Evolutionary conservation across 495 filamentous ascomycete species (phyloP).

Genomic region (Monascus purpureus): DNA sequence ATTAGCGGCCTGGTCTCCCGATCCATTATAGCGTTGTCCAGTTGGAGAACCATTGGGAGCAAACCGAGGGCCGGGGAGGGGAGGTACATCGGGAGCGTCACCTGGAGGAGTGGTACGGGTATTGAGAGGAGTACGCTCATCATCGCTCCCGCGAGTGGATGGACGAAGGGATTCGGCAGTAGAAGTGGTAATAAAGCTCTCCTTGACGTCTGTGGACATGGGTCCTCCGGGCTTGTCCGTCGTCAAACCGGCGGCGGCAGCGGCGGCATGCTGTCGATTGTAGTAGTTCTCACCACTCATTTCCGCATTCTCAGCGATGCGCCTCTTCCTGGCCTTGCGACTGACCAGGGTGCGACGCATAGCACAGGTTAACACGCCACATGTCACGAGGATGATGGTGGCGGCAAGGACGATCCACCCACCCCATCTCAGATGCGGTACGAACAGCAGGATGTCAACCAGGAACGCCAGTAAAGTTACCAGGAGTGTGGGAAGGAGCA

Average conservation of each 20-base stretch:
- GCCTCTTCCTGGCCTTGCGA: slow-evolving; percentile 78
- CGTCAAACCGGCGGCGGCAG: slow-evolving; percentile 21
- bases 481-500: slow-evolving; percentile 73
- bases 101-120: slow-evolving; percentile 31
- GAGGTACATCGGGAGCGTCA: slow-evolving; percentile 8
- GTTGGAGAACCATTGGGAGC: slow-evolving; percentile 9
- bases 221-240: slow-evolving; percentile 28
- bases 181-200: slow-evolving; percentile 36
- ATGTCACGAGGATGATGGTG: slow-evolving; percentile 72
- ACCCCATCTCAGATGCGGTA: slow-evolving; percentile 87
- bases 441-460: slow-evolving; percentile 90
- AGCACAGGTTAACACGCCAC: slow-evolving; percentile 81
- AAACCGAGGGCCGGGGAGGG: slow-evolving; percentile 11
- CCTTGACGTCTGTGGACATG: slow-evolving; percentile 34
- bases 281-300: slow-evolving; percentile 94
- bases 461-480: slow-evolving; percentile 80
- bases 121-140: slow-evolving; percentile 78
- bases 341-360: slow-evolving; percentile 91
- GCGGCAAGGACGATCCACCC: slow-evolving; percentile 90
- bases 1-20: slow-evolving; percentile 58
- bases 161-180: slow-evolving; percentile 56
- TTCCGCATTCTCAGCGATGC: slow-evolving; percentile 83
- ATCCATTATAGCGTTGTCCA: slow-evolving; percentile 21
- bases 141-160: slow-evolving; percentile 46
- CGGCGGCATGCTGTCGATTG: slow-evolving; percentile 47